Base-by-base conservation (phyloP, 1,284 basidiomycete genomes). In the Cutaneotrichosporon sp. region DNA sequence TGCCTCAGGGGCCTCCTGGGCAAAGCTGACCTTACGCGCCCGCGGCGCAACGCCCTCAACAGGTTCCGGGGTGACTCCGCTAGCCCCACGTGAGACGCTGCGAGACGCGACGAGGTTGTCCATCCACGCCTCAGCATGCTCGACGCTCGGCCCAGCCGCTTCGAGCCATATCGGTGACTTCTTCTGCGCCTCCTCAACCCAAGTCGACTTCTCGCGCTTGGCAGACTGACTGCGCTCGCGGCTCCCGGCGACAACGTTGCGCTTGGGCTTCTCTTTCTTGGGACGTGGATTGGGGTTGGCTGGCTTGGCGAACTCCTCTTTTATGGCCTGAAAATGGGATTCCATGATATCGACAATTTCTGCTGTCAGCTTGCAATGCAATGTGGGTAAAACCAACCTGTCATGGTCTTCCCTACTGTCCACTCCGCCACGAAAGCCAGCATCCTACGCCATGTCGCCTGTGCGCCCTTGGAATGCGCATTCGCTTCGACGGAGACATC, bases 371-470 rank as follows among this genome's bases (percentile, higher is more conserved):
- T n/a, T n/a, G n/a, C n/a, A n/a, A n/a, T n/a, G n/a, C n/a, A n/a
- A n/a, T n/a, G n/a, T n/a, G n/a, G n/a, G n/a, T n/a, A n/a, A n/a
- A n/a, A n/a, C n/a, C n/a, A n/a, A n/a, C n/a, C n/a, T 24, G 42
- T n/a, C 16, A 54, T 34, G 16, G 42, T 29, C 42, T 49, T 45
- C 19, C 27, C 43, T 31, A n/a, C n/a, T n/a, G n/a, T 49, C 34
- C n/a, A n/a, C 31, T 12, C 34, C 9, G 9, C 33, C 20, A 49
- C 43, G 17, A 10, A 12, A 11, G 37, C 19, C 34, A 46, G 41
- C 52, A 54, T 45, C 12, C 46, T 34, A 19, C 49, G 43, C 47
- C 46, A 54, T 22, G 44, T 44, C 19, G 41, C 19, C 43, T 43
- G 52, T 41, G 47, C 20, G 41, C 47, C 19, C 35, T 45, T 54